Base-by-base conservation (phyloP, 306 rosid species). In the Cercis canadensis region DNA sequence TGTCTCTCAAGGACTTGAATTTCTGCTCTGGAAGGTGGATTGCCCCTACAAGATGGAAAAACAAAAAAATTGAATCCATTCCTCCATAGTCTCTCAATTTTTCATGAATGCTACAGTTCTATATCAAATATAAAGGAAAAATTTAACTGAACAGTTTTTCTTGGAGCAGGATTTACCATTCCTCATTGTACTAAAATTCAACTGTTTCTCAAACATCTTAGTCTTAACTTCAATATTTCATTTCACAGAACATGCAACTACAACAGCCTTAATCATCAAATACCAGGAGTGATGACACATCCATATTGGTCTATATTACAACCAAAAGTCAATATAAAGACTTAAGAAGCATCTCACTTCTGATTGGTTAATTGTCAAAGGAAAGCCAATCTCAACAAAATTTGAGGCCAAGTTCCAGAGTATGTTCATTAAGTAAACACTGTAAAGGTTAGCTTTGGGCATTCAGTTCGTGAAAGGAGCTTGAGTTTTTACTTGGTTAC, bases 11-110 rank as follows among this genome's bases (percentile, higher is more conserved):
- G 84, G 43, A 70, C 76, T 78, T 90, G 86, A 13, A 88, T 70
- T 57, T 88, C 85, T 66, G 72, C 72, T 72, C 55, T 81, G 46
- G 88, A 78, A 59, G 94, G 96, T 17, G 84, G 94, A 72, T 72
- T 56, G 8, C 82, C 85, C 87, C 98, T 93, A 46, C 56, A 57
- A 75, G 55, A 78, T 40, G 67, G 21, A 80, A 19, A 74, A 0
- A 37, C 1, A 37, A 37, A 2, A 37, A 53, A 33, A 64, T 19
- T 12, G 34, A 44, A 40, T 46, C 24, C 45, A 15, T 44, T 58
- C 36, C 49, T 50, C 62, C 45, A 41, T 51, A 21, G 33, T 29
- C 67, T 17, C 51, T 14, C 31, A 44, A 34, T 37, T 62, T 67
- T 57, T 54, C 39, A 44, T 0, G 53, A 44, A 65, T 33, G 66